phyloP scores from a whole-genome alignment of 768 basidiomycete species.

The Russula sp. region DNA sequence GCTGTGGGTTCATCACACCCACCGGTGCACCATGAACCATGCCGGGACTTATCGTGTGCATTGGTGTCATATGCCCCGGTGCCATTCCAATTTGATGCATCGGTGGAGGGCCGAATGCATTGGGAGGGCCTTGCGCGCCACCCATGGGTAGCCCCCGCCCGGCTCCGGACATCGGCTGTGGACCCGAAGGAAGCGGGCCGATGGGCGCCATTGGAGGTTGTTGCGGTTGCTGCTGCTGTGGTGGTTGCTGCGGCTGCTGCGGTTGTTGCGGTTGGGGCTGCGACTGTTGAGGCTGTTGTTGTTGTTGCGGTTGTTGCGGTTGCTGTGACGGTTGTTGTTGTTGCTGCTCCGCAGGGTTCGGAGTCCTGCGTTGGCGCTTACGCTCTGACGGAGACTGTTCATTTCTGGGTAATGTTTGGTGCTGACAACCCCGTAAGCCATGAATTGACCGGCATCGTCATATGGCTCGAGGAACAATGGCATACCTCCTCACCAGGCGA shows the following conservation, averaged over 20 bases:
- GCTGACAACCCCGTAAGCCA: conserved; percentile 18
- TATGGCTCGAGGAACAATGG: not conserved
- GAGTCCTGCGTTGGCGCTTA: conserved; percentile 30
- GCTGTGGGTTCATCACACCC: conserved; percentile 6
- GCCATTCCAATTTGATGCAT: conserved; percentile 14
- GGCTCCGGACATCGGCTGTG: conserved; percentile 24
- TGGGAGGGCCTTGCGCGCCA: conserved; percentile 29
- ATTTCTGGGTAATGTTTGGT: conserved; percentile 26
- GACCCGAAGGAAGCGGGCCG: conserved; percentile 30
- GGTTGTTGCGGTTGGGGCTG: conserved; percentile 22
- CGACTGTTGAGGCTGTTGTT: conserved; percentile 8
- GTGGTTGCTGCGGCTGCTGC: conserved; percentile 26
- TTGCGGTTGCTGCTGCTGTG: conserved; percentile 45
- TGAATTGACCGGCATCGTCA: not conserved
- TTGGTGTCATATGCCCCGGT: conserved; percentile 6
- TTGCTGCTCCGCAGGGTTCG: conserved; percentile 24
- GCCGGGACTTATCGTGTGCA: conserved; percentile 14
- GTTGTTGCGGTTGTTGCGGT: conserved; percentile 24
- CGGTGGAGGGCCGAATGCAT: conserved; percentile 7
- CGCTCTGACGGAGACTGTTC: conserved; percentile 30
- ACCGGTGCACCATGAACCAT: conserved; percentile 8
- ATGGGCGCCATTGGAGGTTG: conserved; percentile 35
- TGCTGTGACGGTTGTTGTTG: conserved; percentile 26
- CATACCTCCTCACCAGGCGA: conserved; percentile 32
- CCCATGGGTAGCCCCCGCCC: conserved; percentile 32